Evolutionary conservation across 2,329 filamentous ascomycete genomes (phyloP).

Genomic region (Hypoxylon sp.): DNA sequence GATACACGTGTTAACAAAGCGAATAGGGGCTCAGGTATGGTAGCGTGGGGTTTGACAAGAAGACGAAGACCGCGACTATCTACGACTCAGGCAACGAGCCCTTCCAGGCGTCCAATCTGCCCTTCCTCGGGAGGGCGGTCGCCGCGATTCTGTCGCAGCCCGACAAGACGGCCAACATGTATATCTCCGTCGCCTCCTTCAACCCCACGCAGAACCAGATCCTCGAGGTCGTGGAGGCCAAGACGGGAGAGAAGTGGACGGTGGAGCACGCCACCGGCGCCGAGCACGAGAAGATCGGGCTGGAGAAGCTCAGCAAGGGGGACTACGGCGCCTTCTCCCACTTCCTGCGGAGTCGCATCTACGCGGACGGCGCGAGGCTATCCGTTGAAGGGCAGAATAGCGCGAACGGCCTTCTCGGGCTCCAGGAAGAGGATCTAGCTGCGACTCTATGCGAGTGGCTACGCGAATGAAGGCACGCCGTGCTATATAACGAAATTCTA

Average conservation of each 20-base stretch:
- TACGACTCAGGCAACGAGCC: conserved; percentile 63
- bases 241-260: conserved; percentile 59
- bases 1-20: background rate
- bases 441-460: conserved; percentile 38
- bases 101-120: conserved; percentile 60
- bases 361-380: conserved; percentile 38
- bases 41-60: conserved; percentile 60
- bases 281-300: conserved; percentile 49
- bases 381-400: conserved; percentile 35
- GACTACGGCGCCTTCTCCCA: conserved; percentile 48
- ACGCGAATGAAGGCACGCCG: conserved; percentile 3
- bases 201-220: conserved; percentile 66
- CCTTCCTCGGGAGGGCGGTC: conserved; percentile 60
- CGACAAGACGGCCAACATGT: conserved; percentile 63
- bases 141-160: conserved; percentile 58
- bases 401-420: conserved; percentile 38
- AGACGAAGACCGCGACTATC: conserved; percentile 59
- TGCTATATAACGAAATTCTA: too few relatives aligned
- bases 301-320: conserved; percentile 52
- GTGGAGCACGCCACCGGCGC: conserved; percentile 49
- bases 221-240: conserved; percentile 59
- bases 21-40: conserved; percentile 54
- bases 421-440: conserved; percentile 40
- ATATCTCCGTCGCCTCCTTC: conserved; percentile 65
- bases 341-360: conserved; percentile 37